A percentile compares a stretch with the other conserved stretches of the same genome.
phyloP scores from a whole-genome alignment of 2,329 filamentous ascomycete species.

The Podosphaera aphanis region DNA sequence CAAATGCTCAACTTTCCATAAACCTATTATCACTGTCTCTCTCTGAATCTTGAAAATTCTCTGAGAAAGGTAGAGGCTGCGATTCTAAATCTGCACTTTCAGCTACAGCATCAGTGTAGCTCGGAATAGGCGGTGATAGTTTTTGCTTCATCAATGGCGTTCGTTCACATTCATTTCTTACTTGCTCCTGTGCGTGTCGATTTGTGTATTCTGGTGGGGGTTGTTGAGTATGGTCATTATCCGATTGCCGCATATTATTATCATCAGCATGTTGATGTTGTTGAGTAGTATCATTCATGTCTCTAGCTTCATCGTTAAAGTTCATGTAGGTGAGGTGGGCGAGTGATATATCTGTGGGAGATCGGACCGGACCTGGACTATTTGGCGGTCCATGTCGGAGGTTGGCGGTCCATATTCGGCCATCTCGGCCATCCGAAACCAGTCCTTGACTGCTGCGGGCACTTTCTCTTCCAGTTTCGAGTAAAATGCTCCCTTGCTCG shows the following conservation, averaged over 20 bases:
- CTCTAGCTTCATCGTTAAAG: constrained; percentile 42
- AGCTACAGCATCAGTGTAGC: constrained; percentile 16
- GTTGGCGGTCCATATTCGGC: constrained; percentile 53
- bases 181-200: constrained; percentile 34
- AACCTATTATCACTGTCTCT: neutral
- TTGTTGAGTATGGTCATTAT: constrained; percentile 25
- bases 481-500: constrained; percentile 84
- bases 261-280: constrained; percentile 6
- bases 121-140: constrained; percentile 16
- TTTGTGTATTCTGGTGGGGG: constrained; percentile 52
- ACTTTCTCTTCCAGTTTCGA: constrained; percentile 52
- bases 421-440: constrained; percentile 29
- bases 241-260: constrained; percentile 7
- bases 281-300: constrained; percentile 17
- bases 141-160: constrained; percentile 23
- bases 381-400: constrained; percentile 49
- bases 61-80: constrained; percentile 6
- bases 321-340: constrained; percentile 58
- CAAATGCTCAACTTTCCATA: constrained; percentile 2
- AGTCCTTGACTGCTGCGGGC: constrained; percentile 23
- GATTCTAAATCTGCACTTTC: constrained; percentile 7
- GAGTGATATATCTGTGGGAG: constrained; percentile 87
- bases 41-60: constrained; percentile 4
- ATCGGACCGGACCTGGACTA: constrained; percentile 71
- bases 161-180: constrained; percentile 29